Base-by-base conservation (phyloP, 2,329 filamentous ascomycete species). In the Cadophora sp. region DNA sequence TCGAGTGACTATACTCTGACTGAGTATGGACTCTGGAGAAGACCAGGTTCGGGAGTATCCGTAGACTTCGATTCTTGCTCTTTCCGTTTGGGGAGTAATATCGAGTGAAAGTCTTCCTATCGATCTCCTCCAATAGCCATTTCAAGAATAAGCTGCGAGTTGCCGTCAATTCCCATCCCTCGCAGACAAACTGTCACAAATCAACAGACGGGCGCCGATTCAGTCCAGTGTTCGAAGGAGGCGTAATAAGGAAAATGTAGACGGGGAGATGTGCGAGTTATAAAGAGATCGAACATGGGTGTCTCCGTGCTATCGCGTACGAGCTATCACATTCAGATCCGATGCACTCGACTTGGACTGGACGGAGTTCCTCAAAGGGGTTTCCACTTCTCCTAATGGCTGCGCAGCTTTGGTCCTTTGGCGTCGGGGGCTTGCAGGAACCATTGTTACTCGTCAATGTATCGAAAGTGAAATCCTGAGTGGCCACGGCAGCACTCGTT, bases 191-290 rank as follows among this genome's bases (percentile, higher is more conserved):
- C 40, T 50, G 24, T 14, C n/a, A 48, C 59, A 62, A 31, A 31
- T 62, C 37, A 27, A 26, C 12, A 26, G 40, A n/a, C 14, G 22
- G 40, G 14, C 31, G 34, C 16, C 29, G 40, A 11, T 40, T 4
- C 2, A 27, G 26, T 27, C 16, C 51, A 31, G 26, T 16, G 11
- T 55, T 16, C 51, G 27, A 31, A 6, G 14, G 16, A 31, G 3
- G 27, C 26, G 51, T 12, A 31, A 40, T 19, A 40, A 24, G 22
- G 29, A 11, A 29, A 59, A 24, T 40, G n/a, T 26, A 24, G 22
- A 16, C 55, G 55, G 43, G 43, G 43, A 31, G 40, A 62, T 62
- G 59, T 48, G 59, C 40, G 43, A 50, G 59, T 27, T 61, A 29
- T 29, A 50, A 48, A 31, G 37, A 19, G 43, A 62, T 62, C 8